A percentile compares a stretch with the other conserved stretches of the same genome.
Evolutionary conservation across 495 filamentous ascomycete species (phyloP).

Genomic region (Hypoxylon rickii): DNA sequence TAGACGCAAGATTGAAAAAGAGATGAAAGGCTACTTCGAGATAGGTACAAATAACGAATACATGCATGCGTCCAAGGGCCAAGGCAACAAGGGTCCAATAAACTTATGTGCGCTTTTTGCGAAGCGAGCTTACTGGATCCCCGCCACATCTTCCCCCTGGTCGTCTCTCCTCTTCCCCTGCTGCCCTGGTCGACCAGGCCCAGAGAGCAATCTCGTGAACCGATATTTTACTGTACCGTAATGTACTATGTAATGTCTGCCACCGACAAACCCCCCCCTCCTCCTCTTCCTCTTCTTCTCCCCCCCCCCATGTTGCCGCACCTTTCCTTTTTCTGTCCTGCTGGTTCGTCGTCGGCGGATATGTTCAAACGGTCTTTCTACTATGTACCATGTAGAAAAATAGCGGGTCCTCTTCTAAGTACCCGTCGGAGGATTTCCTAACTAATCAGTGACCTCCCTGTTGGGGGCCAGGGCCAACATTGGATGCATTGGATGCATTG

Average conservation of each 20-base stretch:
- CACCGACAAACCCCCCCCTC: too few relatives aligned
- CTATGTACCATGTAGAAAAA: too few relatives aligned
- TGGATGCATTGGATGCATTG: conserved; percentile 20
- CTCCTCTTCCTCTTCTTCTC: conserved; percentile 26
- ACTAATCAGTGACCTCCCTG: conserved; percentile 48
- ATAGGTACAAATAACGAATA: conserved; percentile 11
- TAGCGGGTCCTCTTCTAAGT: conserved; percentile 44
- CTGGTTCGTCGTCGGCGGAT: conserved; percentile 47
- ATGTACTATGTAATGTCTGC: too few relatives aligned
- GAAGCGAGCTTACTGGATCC: conserved; percentile 54
- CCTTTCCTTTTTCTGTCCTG: conserved; percentile 48
- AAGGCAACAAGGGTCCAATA: conserved; percentile 27
- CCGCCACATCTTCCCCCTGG: conserved; percentile 33
- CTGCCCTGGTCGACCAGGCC: not conserved
- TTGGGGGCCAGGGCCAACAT: conserved; percentile 42
- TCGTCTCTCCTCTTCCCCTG: conserved; percentile 7
- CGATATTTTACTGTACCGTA: conserved; percentile 41
- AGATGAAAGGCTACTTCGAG: conserved; percentile 10
- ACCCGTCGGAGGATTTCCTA: conserved; percentile 52
- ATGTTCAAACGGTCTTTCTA: conserved; percentile 54
- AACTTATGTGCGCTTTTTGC: conserved; percentile 44
- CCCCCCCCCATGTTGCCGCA: conserved; percentile 35
- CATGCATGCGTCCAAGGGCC: too few relatives aligned
- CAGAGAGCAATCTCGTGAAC: conserved; percentile 43
- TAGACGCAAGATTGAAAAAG: not conserved